A percentile compares a stretch with the other conserved stretches of the same genome.
Conservation (phyloP, 257 asterid genomes). For the Leonotis leonurus region DNA sequence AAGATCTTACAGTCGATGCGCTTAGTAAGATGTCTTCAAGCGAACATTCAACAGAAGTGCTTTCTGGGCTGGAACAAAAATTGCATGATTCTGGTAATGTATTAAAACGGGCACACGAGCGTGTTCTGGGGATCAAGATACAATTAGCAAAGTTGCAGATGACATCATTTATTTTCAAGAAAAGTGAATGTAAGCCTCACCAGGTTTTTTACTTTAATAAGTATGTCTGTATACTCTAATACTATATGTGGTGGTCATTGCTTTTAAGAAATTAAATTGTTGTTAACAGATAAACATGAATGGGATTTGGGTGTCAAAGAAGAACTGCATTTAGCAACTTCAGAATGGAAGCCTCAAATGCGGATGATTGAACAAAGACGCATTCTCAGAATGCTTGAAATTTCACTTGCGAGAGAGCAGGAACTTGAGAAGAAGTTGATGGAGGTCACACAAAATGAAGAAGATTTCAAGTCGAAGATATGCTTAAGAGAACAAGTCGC, state of each 20-base stretch:
- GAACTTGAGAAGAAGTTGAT: slow-evolving; percentile 70
- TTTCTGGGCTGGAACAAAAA: slow-evolving; percentile 33
- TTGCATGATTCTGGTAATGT: slow-evolving; percentile 52
- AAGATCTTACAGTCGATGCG: slow-evolving; percentile 36
- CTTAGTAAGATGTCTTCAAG: too few species aligned
- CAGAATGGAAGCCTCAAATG: slow-evolving; percentile 36
- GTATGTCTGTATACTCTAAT: background rate
- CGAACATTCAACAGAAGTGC: slow-evolving; percentile 38
- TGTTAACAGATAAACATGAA: slow-evolving; percentile 40
- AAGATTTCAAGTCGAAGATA: slow-evolving; percentile 57
- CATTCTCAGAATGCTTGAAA: slow-evolving; percentile 64
- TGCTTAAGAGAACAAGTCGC: slow-evolving; percentile 68
- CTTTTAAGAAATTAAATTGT: background rate
- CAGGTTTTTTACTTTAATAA: background rate
- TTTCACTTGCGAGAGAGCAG: slow-evolving; percentile 61
- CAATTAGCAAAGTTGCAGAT: slow-evolving; percentile 77
- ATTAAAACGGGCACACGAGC: slow-evolving; percentile 51
- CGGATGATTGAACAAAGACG: slow-evolving; percentile 47
- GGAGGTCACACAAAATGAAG: slow-evolving; percentile 58
- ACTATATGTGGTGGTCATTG: too few species aligned
- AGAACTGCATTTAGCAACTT: slow-evolving; percentile 21
- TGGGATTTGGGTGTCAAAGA: slow-evolving; percentile 33
- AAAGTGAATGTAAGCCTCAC: slow-evolving; percentile 49
- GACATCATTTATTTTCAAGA: slow-evolving; percentile 53
- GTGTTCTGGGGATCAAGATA: slow-evolving; percentile 59